Conservation (phyloP, 2,329 filamentous ascomycete genomes). For the Nigrospora oryzae region DNA sequence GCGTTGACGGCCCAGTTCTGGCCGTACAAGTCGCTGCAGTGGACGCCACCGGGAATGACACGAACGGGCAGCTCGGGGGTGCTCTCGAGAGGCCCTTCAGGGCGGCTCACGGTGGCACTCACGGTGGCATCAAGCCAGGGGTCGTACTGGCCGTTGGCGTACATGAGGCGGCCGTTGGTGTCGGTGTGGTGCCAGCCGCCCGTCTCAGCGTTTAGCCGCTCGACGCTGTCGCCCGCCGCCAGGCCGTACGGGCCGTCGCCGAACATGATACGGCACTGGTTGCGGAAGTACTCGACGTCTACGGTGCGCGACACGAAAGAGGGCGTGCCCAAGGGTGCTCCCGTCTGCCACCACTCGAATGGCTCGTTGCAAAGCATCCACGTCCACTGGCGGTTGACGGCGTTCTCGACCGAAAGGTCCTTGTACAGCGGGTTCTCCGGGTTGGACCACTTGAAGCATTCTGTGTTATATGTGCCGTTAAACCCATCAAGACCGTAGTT, state of each 20-base stretch:
- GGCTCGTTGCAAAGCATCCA: constrained; percentile 48
- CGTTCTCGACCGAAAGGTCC: constrained; percentile 28
- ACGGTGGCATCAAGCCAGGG: constrained; percentile 31
- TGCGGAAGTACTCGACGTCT: constrained; percentile 27
- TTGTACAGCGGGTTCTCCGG: constrained; percentile 28
- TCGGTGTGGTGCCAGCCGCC: constrained; percentile 32
- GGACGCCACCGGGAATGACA: constrained; percentile 24
- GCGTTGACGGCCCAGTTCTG: constrained; percentile 42
- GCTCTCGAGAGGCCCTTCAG: constrained; percentile 26
- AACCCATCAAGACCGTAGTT: constrained; percentile 32
- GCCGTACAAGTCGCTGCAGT: constrained; percentile 30
- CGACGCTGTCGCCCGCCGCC: constrained; percentile 19
- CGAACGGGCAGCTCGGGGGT: constrained; percentile 21
- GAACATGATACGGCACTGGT: constrained; percentile 37
- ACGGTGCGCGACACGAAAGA: constrained; percentile 31
- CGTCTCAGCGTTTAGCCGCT: constrained; percentile 25
- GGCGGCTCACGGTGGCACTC: constrained; percentile 22
- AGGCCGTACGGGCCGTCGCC: constrained; percentile 27
- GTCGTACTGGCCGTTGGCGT: constrained; percentile 29
- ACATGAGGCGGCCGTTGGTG: constrained; percentile 27
- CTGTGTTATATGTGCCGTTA: constrained; percentile 29
- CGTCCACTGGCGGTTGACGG: constrained; percentile 40
- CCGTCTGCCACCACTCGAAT: constrained; percentile 32
- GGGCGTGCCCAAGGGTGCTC: constrained; percentile 31
- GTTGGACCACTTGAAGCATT: constrained; percentile 39